phyloP scores from a whole-genome alignment of 2,329 filamentous ascomycete species.

The Aspergillus sp. region DNA sequence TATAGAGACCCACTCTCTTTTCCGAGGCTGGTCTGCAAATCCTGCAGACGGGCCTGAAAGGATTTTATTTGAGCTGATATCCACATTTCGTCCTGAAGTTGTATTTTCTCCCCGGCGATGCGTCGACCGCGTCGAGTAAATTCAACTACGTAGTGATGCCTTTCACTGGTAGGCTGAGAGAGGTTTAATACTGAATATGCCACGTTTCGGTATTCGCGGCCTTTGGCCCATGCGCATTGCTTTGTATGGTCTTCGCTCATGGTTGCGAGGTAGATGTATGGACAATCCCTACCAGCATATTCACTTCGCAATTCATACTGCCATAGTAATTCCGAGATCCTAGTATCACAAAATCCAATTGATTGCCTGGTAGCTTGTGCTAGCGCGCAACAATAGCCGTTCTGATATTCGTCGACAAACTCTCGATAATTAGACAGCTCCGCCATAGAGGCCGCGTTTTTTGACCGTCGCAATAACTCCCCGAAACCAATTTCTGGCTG shows the following conservation, averaged over 20 bases:
- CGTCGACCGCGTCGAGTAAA: constrained; percentile 38
- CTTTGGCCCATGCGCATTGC: constrained; percentile 59
- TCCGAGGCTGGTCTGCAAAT: constrained; percentile 17
- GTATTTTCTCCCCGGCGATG: constrained; percentile 30
- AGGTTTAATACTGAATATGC: constrained; percentile 56
- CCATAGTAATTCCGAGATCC: constrained; percentile 52
- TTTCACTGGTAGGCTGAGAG: constrained; percentile 26
- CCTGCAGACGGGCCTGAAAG: constrained; percentile 25
- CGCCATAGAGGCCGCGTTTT: constrained; percentile 19
- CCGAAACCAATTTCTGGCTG: constrained; percentile 29
- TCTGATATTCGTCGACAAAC: constrained; percentile 40
- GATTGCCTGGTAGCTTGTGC: neutral
- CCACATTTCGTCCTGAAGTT: constrained; percentile 22
- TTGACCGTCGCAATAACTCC: constrained; percentile 34
- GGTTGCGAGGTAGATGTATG: constrained; percentile 64
- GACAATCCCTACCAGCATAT: constrained; percentile 18
- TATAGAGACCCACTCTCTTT: constrained; percentile 8
- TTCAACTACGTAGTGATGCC: constrained; percentile 28
- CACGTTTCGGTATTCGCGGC: constrained; percentile 51
- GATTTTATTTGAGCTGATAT: constrained; percentile 16
- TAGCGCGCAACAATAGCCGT: constrained; percentile 13
- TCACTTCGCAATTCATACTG: constrained; percentile 37
- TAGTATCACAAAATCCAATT: constrained; percentile 45
- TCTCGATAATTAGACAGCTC: constrained; percentile 23
- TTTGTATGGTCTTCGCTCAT: constrained; percentile 59